Conservation (phyloP, 148 eudicot genomes). For the Fagopyrum tataricum region DNA sequence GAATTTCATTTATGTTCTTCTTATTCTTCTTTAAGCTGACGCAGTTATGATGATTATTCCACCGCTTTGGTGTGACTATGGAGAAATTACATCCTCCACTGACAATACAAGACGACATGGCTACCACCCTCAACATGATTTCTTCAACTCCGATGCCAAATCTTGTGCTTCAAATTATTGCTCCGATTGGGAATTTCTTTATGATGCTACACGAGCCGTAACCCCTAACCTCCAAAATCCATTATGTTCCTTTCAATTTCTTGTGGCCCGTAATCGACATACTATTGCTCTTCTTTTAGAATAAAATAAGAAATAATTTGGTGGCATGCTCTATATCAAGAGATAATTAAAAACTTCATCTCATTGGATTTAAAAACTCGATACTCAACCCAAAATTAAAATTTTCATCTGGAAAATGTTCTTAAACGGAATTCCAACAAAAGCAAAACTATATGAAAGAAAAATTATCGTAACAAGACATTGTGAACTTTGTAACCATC, state of each 20-base stretch:
- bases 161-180: not conserved
- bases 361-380: no score
- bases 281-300: no score
- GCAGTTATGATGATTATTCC: not conserved
- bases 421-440: no score
- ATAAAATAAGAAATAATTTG: no score
- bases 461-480: no score
- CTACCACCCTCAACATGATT: not conserved
- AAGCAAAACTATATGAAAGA: no score
- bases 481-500: no score
- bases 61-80: not conserved
- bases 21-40: not conserved
- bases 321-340: no score
- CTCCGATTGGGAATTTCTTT: not conserved
- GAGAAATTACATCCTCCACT: constrained; percentile 6
- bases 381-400: no score
- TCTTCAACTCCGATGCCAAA: not conserved
- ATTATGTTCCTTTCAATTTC: not conserved
- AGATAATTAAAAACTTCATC: no score
- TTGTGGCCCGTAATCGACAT: not conserved
- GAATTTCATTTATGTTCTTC: not conserved
- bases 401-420: no score
- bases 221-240: not conserved
- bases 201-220: not conserved
- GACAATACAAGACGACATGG: not conserved